Evolutionary conservation across 352 stramenopile species (phyloP), one percentile per base, ranked within the genome.

Genomic region (Phytophthora podocarpi): DNA sequence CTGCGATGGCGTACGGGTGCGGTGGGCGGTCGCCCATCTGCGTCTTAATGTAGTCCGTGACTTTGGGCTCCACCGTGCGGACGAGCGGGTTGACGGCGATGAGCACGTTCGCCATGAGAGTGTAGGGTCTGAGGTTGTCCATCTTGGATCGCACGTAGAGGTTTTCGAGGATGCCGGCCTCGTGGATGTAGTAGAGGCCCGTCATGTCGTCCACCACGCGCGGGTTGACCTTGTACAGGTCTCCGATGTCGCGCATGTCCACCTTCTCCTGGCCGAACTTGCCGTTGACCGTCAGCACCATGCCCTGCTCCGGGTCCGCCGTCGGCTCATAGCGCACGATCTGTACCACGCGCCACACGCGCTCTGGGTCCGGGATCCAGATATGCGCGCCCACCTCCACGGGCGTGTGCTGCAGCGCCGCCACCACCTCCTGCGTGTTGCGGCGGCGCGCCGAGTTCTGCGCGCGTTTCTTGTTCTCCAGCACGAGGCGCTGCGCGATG

Each of bases 161-260:
- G 63, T 95, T 95, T 56, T 90, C 82, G 1, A 95, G 57, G 50
- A 95, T 92, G 24, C 87, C 87, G 24, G 87, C 85, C 63, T 95
- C 87, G 71, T 95, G 87, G 70, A 95, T 95, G 70, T 93, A 95
- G 74, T 95, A 95, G 21, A 95, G 76, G 15, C 78, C 56, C 32
- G 87, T 95, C 87, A 95, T 95, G 69, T 95, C 87, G 64, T 95
- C 87, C 7, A 93, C 85, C 3, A 92, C 81, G 55, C 87, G 85
- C 27, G 87, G 87, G 71, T 94, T 93, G 9, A 96, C 85, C 59
- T 84, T 82, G 72, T 96, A 96, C 28, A 96, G 43, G 63, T 96
- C 85, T 23, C 85, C 84, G 31, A 94, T 78, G 67, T 94, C 87
- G 41, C 85, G 80, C 72, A 95, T 63, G 34, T 96, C 87, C 34